Evolutionary conservation across 1,284 basidiomycete genomes (phyloP), one percentile per base, ranked within the genome.

Genomic region (Pseudomicrostroma phylloplanum): DNA sequence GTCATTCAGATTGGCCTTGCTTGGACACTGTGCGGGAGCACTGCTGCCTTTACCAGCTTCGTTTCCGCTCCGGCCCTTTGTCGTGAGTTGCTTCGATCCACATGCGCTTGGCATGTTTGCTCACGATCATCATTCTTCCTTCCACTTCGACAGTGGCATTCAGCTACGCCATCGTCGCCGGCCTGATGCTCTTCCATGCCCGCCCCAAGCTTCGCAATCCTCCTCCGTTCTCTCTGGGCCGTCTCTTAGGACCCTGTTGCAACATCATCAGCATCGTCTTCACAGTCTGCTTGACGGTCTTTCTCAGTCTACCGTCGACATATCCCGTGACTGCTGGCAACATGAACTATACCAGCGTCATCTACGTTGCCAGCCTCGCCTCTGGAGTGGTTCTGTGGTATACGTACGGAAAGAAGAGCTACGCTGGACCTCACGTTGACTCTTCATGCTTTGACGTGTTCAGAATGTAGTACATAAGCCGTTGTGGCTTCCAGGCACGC

Each of bases 21-120:
- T 6, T 56, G 51, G 17, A 68, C 66, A 55, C 66, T 61, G 58
- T 8, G 2, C 7, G 67, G 67, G 41, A 66, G 62, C 57, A 62
- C 65, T 17, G 57, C 62, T 15, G 67, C 67, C 6, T 67, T 68
- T 56, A 63, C 26, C n/a, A 60, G 59, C 19, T 58, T 68, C 48
- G 62, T 68, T 57, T 67, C 67, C 57, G 59, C 48, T 21, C 67
- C 67, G 2, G 60, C 59, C 11, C 19, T 66, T 23, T n/a, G n/a
- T n/a, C n/a, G n/a, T n/a, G n/a, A n/a, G n/a, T n/a, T n/a, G n/a
- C n/a, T n/a, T n/a, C n/a, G n/a, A n/a, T n/a, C n/a, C n/a, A n/a
- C n/a, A n/a, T n/a, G n/a, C n/a, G n/a, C n/a, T n/a, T n/a, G n/a
- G n/a, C n/a, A n/a, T n/a, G n/a, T n/a, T n/a, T n/a, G n/a, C n/a